Conservation (phyloP, 352 stramenopile species). For the Phytophthora sojae region DNA sequence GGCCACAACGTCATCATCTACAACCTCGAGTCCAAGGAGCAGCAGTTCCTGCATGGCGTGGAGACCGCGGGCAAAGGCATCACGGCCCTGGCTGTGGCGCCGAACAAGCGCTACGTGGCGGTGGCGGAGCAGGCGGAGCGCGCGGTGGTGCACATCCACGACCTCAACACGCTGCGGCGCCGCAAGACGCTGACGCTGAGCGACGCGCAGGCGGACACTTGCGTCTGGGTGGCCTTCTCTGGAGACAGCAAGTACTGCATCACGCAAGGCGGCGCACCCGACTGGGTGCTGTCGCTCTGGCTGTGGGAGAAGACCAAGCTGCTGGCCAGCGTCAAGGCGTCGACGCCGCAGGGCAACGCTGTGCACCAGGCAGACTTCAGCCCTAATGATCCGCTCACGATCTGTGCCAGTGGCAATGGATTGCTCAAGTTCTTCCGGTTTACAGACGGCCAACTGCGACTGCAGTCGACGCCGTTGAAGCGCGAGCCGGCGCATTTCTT, state of each 20-base stretch:
- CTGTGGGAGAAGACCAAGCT: constrained; percentile 94
- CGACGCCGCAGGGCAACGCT: constrained; percentile 66
- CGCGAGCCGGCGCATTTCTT: constrained; percentile 89
- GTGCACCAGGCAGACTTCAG: constrained; percentile 92
- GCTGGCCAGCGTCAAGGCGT: constrained; percentile 75
- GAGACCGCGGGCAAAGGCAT: constrained; percentile 84
- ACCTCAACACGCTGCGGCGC: constrained; percentile 84
- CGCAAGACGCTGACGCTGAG: constrained; percentile 85
- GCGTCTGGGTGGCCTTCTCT: constrained; percentile 89
- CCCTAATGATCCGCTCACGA: constrained; percentile 79
- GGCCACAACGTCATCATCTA: constrained; percentile 90
- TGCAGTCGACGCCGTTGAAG: constrained; percentile 76
- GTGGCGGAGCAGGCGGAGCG: constrained; percentile 88
- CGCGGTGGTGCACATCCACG: constrained; percentile 91
- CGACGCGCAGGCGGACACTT: constrained; percentile 85
- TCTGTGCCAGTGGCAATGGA: constrained; percentile 91
- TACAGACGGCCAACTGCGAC: constrained; percentile 79
- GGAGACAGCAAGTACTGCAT: constrained; percentile 92
- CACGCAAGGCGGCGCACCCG: constrained; percentile 87
- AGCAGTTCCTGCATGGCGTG: constrained; percentile 91
- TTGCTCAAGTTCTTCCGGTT: constrained; percentile 93
- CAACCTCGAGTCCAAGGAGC: constrained; percentile 91
- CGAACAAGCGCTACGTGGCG: constrained; percentile 89
- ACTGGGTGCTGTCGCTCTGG: constrained; percentile 93
- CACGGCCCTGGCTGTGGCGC: constrained; percentile 83